phyloP scores from a whole-genome alignment of 1,284 basidiomycete genomes.

The Cutaneotrichosporon cavernicola region DNA sequence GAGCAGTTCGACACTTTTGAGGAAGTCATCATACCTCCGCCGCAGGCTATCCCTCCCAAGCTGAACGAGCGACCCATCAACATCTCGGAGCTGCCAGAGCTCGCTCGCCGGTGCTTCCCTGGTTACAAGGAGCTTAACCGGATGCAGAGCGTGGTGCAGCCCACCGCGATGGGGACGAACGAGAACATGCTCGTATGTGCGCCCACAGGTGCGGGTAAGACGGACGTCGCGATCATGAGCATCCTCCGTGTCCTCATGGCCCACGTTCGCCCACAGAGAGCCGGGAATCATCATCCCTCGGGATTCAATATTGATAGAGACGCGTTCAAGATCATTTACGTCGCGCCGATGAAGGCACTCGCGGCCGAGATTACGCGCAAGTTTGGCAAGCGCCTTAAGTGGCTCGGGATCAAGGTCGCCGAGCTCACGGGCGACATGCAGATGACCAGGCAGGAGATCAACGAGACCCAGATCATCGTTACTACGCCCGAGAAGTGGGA shows the following conservation, averaged over 20 bases:
- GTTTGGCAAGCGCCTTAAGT: slow-evolving; percentile 81
- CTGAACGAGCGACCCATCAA: slow-evolving; percentile 69
- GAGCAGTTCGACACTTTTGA: slow-evolving; percentile 55
- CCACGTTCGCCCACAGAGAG: slow-evolving; percentile 52
- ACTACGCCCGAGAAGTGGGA: slow-evolving; percentile 99
- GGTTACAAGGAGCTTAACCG: slow-evolving; percentile 87
- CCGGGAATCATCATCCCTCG: slow-evolving; percentile 48
- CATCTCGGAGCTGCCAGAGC: slow-evolving; percentile 71
- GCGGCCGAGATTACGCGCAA: slow-evolving; percentile 95
- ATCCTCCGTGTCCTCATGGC: slow-evolving; percentile 85
- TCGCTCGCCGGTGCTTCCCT: slow-evolving; percentile 86
- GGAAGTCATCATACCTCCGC: slow-evolving; percentile 87
- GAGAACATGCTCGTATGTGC: slow-evolving; percentile 97
- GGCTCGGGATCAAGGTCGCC: slow-evolving; percentile 82
- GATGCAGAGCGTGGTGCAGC: slow-evolving; percentile 93
- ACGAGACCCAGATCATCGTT: slow-evolving; percentile 95
- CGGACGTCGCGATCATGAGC: slow-evolving; percentile 93
- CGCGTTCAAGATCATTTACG: slow-evolving; percentile 95
- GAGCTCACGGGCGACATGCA: slow-evolving; percentile 99
- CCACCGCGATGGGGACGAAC: slow-evolving; percentile 88
- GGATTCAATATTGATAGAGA: slow-evolving; percentile 65
- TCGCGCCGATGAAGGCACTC: slow-evolving; percentile 98
- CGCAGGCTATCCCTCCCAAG: slow-evolving; percentile 73
- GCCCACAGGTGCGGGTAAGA: slow-evolving; percentile 99
- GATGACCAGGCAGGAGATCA: slow-evolving; percentile 88